Conservation (phyloP, 495 filamentous ascomycete genomes). For the Penicillium manginii region DNA sequence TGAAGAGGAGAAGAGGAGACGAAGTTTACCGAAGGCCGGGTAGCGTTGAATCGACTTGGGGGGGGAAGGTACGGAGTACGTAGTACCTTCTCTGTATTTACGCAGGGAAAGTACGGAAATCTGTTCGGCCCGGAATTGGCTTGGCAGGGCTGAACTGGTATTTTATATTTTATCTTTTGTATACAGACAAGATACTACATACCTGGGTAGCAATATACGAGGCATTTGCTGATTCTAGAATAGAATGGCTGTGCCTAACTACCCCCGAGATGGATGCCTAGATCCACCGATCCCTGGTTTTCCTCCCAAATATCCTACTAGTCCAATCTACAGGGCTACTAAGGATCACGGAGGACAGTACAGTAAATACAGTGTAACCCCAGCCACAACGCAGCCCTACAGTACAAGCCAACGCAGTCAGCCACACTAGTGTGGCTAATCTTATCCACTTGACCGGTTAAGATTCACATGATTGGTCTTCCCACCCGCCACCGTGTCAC, state of each 20-base stretch:
- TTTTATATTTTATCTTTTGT: background rate
- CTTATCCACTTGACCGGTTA: background rate
- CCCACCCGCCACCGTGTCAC: constrained; percentile 19
- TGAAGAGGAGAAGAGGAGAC: constrained; percentile 27
- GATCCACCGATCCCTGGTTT: too few relatives aligned
- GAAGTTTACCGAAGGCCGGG: constrained; percentile 3
- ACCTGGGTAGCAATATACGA: too few relatives aligned
- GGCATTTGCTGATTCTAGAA: too few relatives aligned
- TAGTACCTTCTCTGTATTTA: constrained; percentile 8
- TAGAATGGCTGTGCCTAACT: too few relatives aligned
- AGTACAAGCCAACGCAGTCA: constrained; percentile 14
- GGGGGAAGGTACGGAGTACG: background rate
- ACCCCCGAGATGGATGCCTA: too few relatives aligned
- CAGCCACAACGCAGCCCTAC: constrained; percentile 37
- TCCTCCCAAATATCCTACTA: too few relatives aligned
- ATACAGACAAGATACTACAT: too few relatives aligned
- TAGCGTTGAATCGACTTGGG: background rate
- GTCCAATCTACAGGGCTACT: too few relatives aligned
- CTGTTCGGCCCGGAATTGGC: constrained; percentile 1
- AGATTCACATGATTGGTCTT: constrained; percentile 3
- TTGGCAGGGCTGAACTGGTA: constrained; percentile 8
- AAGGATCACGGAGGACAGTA: too few relatives aligned
- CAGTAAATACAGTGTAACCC: background rate
- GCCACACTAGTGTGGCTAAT: constrained; percentile 18
- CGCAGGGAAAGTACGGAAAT: constrained; percentile 9